Percentiles rank a stretch among this genome's conserved stretches.
phyloP scores from a whole-genome alignment of 2,329 filamentous ascomycete genomes.

The Neofusicoccum umdonicola region DNA sequence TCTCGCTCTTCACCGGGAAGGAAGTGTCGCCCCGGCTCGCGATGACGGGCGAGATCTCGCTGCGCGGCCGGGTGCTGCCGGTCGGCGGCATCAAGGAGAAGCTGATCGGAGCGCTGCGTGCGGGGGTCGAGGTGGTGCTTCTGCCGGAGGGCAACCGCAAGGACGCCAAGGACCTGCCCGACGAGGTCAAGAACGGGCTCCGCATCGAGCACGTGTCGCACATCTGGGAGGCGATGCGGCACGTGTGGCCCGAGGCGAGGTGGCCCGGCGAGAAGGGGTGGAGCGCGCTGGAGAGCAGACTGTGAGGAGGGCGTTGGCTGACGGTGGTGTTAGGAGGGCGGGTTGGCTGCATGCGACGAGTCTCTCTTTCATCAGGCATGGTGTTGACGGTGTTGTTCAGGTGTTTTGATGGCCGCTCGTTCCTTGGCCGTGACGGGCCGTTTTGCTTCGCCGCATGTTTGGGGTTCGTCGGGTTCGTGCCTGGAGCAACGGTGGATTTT shows the following conservation, averaged over 20 bases:
- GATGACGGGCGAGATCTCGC: constrained; percentile 81
- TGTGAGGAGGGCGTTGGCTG: not conserved
- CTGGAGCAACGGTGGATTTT: not conserved
- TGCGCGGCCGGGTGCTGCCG: constrained; percentile 85
- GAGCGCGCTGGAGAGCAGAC: constrained; percentile 52
- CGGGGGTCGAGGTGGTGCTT: constrained; percentile 91
- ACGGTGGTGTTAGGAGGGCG: not conserved
- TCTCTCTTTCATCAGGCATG: constrained; percentile 9
- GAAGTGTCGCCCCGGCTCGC: constrained; percentile 87
- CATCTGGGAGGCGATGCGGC: constrained; percentile 89
- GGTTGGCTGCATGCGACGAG: not conserved
- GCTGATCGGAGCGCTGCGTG: constrained; percentile 86
- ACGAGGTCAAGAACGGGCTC: constrained; percentile 82
- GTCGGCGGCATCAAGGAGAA: constrained; percentile 99
- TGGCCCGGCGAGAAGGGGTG: constrained; percentile 75
- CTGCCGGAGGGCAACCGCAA: constrained; percentile 87
- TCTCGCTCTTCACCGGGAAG: constrained; percentile 83
- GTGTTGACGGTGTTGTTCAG: not conserved
- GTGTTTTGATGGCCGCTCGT: not conserved
- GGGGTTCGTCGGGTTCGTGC: not conserved
- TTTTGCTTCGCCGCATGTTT: not conserved
- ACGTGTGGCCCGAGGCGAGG: constrained; percentile 86
- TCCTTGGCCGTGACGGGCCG: no score
- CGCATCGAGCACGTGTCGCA: constrained; percentile 90
- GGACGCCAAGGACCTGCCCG: constrained; percentile 84